phyloP scores from a whole-genome alignment of 2,329 filamentous ascomycete species.

The Alternaria arborescens region DNA sequence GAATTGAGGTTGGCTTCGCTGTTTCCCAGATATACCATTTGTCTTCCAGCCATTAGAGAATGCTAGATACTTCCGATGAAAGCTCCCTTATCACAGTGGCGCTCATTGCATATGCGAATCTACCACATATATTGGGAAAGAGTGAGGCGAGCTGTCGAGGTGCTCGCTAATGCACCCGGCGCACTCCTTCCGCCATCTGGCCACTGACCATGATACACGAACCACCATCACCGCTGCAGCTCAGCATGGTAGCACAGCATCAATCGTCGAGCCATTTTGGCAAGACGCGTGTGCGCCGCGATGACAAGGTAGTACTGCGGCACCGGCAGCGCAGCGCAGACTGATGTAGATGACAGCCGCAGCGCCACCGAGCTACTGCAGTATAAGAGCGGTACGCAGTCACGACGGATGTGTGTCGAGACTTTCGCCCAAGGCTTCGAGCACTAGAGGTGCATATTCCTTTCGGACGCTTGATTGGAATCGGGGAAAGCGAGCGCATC shows the following conservation, averaged over 20 bases:
- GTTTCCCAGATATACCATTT: constrained; percentile 27
- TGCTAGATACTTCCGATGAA: not conserved
- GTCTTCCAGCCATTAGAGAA: not conserved
- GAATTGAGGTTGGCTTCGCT: constrained; percentile 2
- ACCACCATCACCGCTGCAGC: constrained; percentile 26
- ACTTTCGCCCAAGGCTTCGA: not conserved
- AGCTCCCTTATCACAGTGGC: not conserved
- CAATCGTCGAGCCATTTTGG: constrained; percentile 3
- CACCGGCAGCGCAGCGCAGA: not conserved
- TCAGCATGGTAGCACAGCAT: constrained; percentile 19
- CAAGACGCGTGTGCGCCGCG: constrained; percentile 14
- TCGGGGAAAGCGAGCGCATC: constrained; percentile 12
- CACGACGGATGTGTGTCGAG: not conserved
- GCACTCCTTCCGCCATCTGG: constrained; percentile 17
- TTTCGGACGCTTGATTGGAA: not conserved
- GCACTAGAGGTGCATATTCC: not conserved
- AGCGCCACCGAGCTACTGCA: constrained; percentile 7
- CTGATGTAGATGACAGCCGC: constrained; percentile 1
- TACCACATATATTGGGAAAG: constrained; percentile 2
- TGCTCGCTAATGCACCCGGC: constrained; percentile 12
- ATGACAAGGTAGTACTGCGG: constrained; percentile 6
- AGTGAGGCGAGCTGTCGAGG: constrained; percentile 30
- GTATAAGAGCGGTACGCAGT: constrained; percentile 14
- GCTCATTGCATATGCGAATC: not conserved
- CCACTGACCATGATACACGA: constrained; percentile 31